Percentiles rank a stretch among this genome's conserved stretches.
phyloP scores from a whole-genome alignment of 1,284 basidiomycete species.

The Tranzscheliella williamsii region DNA sequence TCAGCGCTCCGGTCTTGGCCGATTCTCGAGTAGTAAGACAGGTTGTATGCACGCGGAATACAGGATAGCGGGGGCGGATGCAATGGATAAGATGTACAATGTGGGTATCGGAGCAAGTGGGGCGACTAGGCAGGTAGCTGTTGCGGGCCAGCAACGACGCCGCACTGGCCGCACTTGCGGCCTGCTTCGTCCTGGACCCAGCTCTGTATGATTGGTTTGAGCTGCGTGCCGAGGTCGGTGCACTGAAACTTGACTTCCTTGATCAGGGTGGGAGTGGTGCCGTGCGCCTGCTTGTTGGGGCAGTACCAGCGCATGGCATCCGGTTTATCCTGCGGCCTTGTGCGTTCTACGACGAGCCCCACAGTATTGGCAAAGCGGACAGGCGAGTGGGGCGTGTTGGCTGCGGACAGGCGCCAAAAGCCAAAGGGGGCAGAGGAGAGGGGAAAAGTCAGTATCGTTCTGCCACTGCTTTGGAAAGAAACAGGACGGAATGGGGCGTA shows the following conservation, averaged over 20 bases:
- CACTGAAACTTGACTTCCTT: conserved; percentile 85
- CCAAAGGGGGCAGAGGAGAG: no score
- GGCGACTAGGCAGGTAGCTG: conserved; percentile 30
- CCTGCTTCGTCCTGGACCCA: conserved; percentile 46
- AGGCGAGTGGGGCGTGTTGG: conserved; percentile 93
- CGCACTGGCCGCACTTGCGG: conserved; percentile 40
- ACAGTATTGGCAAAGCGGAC: conserved; percentile 87
- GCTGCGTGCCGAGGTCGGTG: conserved; percentile 86
- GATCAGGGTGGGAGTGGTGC: conserved; percentile 74
- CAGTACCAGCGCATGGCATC: conserved; percentile 96
- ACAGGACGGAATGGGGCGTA: no score
- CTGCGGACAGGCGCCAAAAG: no score
- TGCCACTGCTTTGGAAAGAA: no score
- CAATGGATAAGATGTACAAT: no score
- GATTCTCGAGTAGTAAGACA: no score
- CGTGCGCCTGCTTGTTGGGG: conserved; percentile 69
- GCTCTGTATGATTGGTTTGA: conserved; percentile 79
- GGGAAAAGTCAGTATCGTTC: no score
- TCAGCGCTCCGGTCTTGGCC: no score
- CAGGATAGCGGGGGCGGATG: no score
- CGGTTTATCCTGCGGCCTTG: conserved; percentile 70
- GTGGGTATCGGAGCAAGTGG: no score
- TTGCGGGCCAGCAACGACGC: conserved; percentile 17
- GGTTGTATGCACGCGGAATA: no score
- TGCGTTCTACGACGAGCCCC: conserved; percentile 91